These are phyloP conservation scores for Diplodia mutila DNA, from an alignment of 2,329 filamentous ascomycete species.

Conservation along the genomic window DNA sequence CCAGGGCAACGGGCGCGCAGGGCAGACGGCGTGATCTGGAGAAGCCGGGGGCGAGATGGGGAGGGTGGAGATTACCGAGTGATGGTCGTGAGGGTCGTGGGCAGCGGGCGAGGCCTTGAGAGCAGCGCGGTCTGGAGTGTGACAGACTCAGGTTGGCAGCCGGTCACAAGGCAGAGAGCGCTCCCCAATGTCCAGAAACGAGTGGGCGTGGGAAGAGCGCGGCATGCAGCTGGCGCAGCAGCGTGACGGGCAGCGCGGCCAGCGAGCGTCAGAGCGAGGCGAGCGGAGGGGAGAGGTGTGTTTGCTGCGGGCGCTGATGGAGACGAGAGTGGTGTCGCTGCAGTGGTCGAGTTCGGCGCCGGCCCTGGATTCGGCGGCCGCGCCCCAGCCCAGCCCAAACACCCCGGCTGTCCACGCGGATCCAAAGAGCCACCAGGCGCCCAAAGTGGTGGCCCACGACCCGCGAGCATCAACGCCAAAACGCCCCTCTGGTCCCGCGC, in stretches of 20 bases:
- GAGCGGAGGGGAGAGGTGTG: neutral
- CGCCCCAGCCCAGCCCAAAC: constrained; percentile 5
- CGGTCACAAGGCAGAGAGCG: constrained; percentile 26
- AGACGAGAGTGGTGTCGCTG: neutral
- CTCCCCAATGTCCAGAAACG: constrained; percentile 19
- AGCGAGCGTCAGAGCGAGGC: neutral
- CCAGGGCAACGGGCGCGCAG: constrained; percentile 1
- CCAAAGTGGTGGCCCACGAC: constrained; percentile 7
- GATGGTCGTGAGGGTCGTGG: constrained; percentile 1
- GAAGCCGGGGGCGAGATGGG: neutral
- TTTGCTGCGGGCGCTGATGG: neutral
- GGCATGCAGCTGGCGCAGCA: constrained; percentile 21
- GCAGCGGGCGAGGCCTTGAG: constrained; percentile 2
- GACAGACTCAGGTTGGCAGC: constrained; percentile 23
- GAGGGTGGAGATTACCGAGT: neutral
- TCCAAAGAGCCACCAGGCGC: constrained; percentile 17
- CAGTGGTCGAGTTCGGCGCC: constrained; percentile 13
- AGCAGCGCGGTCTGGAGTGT: constrained; percentile 17
- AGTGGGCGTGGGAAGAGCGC: neutral
- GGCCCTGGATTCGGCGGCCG: constrained; percentile 17
- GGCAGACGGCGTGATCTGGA: neutral
- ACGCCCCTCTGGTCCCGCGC: neutral
- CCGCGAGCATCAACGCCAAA: neutral
- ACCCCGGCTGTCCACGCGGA: constrained; percentile 14
- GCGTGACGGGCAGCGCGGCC: constrained; percentile 13